phyloP scores from a whole-genome alignment of 108 stramenopile species.

The Tribonema minus region DNA sequence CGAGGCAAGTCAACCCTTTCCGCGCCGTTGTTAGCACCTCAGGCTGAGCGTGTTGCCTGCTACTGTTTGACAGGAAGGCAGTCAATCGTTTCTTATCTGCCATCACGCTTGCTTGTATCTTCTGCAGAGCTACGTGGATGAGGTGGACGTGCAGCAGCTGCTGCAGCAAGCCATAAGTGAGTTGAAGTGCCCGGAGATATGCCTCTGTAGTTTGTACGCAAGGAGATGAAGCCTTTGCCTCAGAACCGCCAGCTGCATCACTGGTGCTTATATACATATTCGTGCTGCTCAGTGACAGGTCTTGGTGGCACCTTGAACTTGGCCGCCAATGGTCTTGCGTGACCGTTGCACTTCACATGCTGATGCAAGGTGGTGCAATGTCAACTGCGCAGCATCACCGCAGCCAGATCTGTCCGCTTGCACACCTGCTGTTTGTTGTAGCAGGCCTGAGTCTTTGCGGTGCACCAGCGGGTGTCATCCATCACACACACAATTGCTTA shows the following conservation, averaged over 20 bases:
- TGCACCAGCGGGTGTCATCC: too few relatives aligned
- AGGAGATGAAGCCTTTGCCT: not conserved
- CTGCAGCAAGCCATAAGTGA: conserved; percentile 75
- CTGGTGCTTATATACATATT: not conserved
- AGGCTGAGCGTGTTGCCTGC: not conserved
- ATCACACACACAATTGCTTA: too few relatives aligned
- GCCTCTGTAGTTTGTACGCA: not conserved
- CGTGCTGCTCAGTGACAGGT: too few relatives aligned
- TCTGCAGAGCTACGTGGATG: conserved; percentile 50
- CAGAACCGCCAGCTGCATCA: not conserved
- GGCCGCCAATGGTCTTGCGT: not conserved
- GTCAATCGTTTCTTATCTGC: not conserved
- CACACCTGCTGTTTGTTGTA: too few relatives aligned
- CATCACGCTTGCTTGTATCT: not conserved
- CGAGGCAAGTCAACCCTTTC: not conserved
- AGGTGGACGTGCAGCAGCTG: conserved; percentile 53
- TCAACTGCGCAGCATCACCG: not conserved
- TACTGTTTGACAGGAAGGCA: not conserved
- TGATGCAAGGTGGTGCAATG: not conserved
- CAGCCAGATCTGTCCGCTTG: too few relatives aligned
- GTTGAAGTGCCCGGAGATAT: not conserved
- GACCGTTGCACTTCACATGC: not conserved
- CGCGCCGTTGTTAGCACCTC: not conserved
- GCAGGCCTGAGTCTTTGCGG: too few relatives aligned
- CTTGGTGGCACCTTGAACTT: too few relatives aligned